Evolutionary conservation across 2,329 filamentous ascomycete genomes (phyloP), one percentile per base, ranked within the genome.

Genomic region (Diplodia scrobiculata): DNA sequence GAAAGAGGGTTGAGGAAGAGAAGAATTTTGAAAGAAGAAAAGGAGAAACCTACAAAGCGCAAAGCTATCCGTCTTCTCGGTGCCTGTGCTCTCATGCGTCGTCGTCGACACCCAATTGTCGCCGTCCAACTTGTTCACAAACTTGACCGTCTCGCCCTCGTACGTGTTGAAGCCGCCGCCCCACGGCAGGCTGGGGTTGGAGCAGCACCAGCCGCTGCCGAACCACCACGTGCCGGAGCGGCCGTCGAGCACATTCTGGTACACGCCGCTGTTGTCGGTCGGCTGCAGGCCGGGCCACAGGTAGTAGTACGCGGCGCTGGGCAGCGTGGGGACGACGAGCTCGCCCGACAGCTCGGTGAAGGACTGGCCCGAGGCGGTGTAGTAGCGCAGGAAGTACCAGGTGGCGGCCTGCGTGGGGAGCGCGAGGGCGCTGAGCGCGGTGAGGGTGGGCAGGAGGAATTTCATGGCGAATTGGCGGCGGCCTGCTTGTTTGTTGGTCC

Each of bases 261-360:
- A 80, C 3, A 80, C 77, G n/a, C 78, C 78, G 19, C 72, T 76
- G 62, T 73, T 73, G 66, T 79, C 78, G 1, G 75, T 76, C 5
- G 78, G 76, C 68, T 80, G 77, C 17, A 80, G 74, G 1, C 79
- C 79, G 0, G 78, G 78, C 78, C 78, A 80, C 10, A 80, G 76
- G 67, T 80, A 81, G 68, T 79, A 80, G 9, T 71, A 73, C 0
- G 72, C 79, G 7, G 75, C 75, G 58, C 70, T 64, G 2, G 66
- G 68, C 10, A 71, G 68, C 38, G 53, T 65, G 2, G 68, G 69
- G n/a, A 70, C 64, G 3, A 66, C 62, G 54, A 71, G 59, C n/a
- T 69, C 67, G 41, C 69, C 68, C 6, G 68, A 68, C 54, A 71
- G 64, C 51, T 66, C 67, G 27, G 65, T 63, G 67, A 71, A 70